Evolutionary conservation across 164 flowering plant genomes (phyloP).

Genomic region (Aristolochia californica): DNA sequence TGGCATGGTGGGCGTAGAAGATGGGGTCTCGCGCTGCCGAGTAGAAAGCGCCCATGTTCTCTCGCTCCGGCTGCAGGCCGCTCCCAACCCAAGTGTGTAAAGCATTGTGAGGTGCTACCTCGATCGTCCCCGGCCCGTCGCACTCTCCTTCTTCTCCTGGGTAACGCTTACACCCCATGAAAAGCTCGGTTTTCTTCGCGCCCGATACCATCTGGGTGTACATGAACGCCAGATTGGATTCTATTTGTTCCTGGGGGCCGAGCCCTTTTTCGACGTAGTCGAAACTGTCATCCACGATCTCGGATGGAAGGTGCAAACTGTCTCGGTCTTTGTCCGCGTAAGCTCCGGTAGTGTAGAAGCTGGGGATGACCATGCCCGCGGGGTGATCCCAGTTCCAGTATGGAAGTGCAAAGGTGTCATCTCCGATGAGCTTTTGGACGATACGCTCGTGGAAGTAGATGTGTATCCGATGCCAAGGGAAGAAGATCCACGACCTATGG

Average conservation of each 20-base stretch:
- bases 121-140: conserved; percentile 20
- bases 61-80: conserved; percentile 13
- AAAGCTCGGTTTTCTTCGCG: conserved; percentile 21
- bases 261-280: conserved; percentile 10
- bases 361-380: conserved; percentile 17
- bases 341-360: conserved; percentile 11
- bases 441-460: conserved; percentile 22
- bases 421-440: conserved; percentile 17
- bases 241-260: conserved; percentile 7
- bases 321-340: conserved; percentile 10
- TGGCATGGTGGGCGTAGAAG: conserved; percentile 21
- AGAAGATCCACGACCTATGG: conserved; percentile 24
- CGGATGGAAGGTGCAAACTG: conserved; percentile 9
- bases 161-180: conserved; percentile 16
- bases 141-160: conserved; percentile 15
- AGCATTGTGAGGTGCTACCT: conserved; percentile 21
- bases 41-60: conserved; percentile 20
- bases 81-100: conserved; percentile 21
- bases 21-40: conserved; percentile 21
- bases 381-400: conserved; percentile 26
- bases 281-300: conserved; percentile 10
- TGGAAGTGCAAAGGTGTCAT: conserved; percentile 17
- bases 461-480: conserved; percentile 20
- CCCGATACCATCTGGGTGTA: conserved; percentile 25
- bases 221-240: conserved; percentile 14